Evolutionary conservation across 805 yeast species (phyloP).

Genomic region (Sporopachydermia quercuum): DNA sequence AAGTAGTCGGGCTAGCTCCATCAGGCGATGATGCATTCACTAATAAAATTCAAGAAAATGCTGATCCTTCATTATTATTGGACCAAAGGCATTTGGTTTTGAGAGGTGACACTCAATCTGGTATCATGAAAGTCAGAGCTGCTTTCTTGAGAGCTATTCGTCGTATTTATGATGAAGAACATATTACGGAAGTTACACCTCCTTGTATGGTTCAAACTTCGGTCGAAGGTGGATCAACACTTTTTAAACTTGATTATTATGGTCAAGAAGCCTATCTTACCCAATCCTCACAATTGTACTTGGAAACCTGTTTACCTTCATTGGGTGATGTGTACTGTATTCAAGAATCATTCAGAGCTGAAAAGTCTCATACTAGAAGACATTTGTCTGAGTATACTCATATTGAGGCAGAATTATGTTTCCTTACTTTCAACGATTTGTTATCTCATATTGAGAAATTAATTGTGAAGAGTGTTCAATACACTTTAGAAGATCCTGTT

Average conservation of each 20-base stretch:
- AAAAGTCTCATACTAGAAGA: slow-evolving; percentile 96
- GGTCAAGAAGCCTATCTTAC: slow-evolving; percentile 95
- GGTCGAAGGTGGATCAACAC: slow-evolving; percentile 97
- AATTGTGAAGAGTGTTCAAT: slow-evolving; percentile 51
- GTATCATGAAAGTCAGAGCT: slow-evolving; percentile 92
- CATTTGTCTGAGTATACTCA: slow-evolving; percentile 96
- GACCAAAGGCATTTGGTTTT: slow-evolving; percentile 94
- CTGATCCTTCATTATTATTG: slow-evolving; percentile 83
- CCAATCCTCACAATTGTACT: slow-evolving; percentile 90
- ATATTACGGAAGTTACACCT: slow-evolving; percentile 83
- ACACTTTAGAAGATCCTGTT: slow-evolving; percentile 76
- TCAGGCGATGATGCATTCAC: slow-evolving; percentile 90
- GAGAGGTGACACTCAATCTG: slow-evolving; percentile 88
- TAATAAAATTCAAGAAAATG: slow-evolving; percentile 84
- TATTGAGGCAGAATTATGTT: slow-evolving; percentile 87
- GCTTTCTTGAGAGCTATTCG: slow-evolving; percentile 59
- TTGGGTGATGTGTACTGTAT: slow-evolving; percentile 95
- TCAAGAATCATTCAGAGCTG: slow-evolving; percentile 98
- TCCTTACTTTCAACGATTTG: slow-evolving; percentile 75
- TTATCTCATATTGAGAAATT: slow-evolving; percentile 73
- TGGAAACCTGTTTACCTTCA: slow-evolving; percentile 93
- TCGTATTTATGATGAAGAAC: slow-evolving; percentile 60
- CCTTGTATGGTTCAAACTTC: slow-evolving; percentile 99
- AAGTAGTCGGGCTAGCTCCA: slow-evolving; percentile 87
- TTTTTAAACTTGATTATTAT: slow-evolving; percentile 85